phyloP scores from a whole-genome alignment of 2,329 filamentous ascomycete species.

The Cordyceps javanica region DNA sequence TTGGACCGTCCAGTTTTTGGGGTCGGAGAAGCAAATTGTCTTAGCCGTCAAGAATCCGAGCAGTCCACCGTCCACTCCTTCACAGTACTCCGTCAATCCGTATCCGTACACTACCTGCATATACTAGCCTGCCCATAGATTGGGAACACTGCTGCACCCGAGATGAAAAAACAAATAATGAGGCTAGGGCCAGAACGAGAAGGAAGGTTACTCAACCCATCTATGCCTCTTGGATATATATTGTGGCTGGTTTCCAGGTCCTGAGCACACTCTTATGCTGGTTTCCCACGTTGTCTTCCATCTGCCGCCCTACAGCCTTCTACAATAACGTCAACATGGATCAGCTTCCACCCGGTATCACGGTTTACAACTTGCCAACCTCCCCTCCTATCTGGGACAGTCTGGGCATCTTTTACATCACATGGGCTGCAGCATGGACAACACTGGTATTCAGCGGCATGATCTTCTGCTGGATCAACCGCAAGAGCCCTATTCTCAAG shows the following conservation, averaged over 20 bases:
- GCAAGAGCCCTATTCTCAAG: conserved; percentile 30
- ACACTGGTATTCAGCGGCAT: conserved; percentile 28
- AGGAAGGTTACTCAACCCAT: not conserved
- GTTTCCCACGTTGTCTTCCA: not conserved
- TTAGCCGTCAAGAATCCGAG: conserved; percentile 3
- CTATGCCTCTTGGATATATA: not conserved
- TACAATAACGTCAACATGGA: not conserved
- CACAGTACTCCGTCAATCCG: too few species aligned
- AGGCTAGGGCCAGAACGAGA: not conserved
- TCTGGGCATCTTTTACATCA: conserved; percentile 25
- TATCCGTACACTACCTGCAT: too few species aligned
- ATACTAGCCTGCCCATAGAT: not conserved
- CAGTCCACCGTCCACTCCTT: not conserved
- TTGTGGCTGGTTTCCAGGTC: not conserved
- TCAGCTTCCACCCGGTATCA: conserved; percentile 14
- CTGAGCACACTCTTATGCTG: not conserved
- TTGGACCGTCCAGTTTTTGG: not conserved
- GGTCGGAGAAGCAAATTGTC: conserved; percentile 8
- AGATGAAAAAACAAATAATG: not conserved
- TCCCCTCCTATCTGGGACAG: conserved; percentile 21
- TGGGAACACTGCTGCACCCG: too few species aligned
- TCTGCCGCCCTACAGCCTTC: not conserved
- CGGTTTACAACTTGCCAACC: conserved; percentile 25
- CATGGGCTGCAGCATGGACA: conserved; percentile 23
- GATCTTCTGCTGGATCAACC: conserved; percentile 27